Percentiles rank a stretch among this genome's conserved stretches.
phyloP scores from a whole-genome alignment of 768 basidiomycete genomes.

The Inosperma sp. region DNA sequence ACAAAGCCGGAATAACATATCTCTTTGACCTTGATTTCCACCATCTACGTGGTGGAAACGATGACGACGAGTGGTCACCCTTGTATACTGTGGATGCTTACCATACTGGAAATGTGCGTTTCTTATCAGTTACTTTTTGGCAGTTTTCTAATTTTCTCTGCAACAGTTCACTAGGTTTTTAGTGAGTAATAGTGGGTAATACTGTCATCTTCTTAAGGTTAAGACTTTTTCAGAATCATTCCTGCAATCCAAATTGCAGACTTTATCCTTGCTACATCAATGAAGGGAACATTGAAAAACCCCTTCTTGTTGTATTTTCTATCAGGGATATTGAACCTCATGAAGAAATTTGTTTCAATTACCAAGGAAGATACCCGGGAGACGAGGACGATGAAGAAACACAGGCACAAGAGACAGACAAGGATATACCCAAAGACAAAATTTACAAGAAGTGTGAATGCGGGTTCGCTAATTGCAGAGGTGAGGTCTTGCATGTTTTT shows the following conservation, averaged over 20 bases:
- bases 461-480: conserved; percentile 49
- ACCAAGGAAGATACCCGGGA: conserved; percentile 47
- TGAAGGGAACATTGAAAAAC: conserved; percentile 67
- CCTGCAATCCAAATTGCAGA: conserved; percentile 80
- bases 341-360: conserved; percentile 78
- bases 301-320: conserved; percentile 65
- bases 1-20: conserved; percentile 70
- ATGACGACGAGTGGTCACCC: conserved; percentile 31
- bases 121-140: not conserved
- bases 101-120: conserved; percentile 77
- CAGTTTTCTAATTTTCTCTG: not conserved
- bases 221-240: conserved; percentile 64
- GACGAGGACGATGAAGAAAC: conserved; percentile 37
- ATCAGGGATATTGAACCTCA: conserved; percentile 53
- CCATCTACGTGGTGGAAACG: conserved; percentile 42
- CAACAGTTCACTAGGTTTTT: conserved; percentile 85
- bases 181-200: conserved; percentile 39
- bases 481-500: conserved; percentile 21
- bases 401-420: conserved; percentile 15
- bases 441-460: conserved; percentile 40
- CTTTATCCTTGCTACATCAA: conserved; percentile 76
- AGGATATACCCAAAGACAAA: conserved; percentile 22
- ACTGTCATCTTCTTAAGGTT: conserved; percentile 2
- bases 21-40: conserved; percentile 81
- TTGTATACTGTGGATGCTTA: conserved; percentile 79